These are phyloP conservation scores for Monascus ruber DNA, from an alignment of 2,329 filamentous ascomycete genomes.

Conservation along the genomic window DNA sequence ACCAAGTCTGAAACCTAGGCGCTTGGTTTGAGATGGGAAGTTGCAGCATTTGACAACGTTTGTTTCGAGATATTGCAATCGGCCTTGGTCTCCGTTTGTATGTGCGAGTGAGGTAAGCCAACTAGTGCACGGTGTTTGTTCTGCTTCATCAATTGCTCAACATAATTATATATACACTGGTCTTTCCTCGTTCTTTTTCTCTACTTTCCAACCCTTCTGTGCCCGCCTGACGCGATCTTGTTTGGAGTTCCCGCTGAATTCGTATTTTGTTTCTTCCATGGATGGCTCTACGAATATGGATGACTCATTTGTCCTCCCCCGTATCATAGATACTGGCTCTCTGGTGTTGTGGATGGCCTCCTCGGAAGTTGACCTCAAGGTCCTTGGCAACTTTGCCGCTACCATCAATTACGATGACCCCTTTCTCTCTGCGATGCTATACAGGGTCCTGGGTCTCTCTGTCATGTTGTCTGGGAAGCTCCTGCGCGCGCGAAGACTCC, in stretches of 20 bases:
- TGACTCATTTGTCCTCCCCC: conserved; percentile 17
- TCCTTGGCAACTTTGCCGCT: conserved; percentile 78
- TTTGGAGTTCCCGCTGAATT: too few relatives aligned
- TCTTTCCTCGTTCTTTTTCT: too few relatives aligned
- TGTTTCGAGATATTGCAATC: conserved; percentile 8
- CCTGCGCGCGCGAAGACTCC: conserved; percentile 68
- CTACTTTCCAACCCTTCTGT: too few relatives aligned
- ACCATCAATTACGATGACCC: conserved; percentile 66
- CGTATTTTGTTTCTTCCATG: too few relatives aligned
- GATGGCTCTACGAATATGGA: conserved; percentile 9
- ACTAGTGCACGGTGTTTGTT: conserved; percentile 1
- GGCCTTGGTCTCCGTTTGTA: conserved; percentile 12
- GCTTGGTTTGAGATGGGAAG: conserved; percentile 19
- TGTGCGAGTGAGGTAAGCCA: conserved; percentile 22
- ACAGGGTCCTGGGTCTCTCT: conserved; percentile 82
- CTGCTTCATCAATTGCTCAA: conserved; percentile 5
- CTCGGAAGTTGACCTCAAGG: conserved; percentile 95
- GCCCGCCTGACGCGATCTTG: too few relatives aligned
- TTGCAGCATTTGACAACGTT: conserved; percentile 12
- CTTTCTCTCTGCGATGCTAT: conserved; percentile 63
- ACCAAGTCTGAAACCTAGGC: conserved; percentile 5
- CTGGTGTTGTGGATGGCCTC: conserved; percentile 64
- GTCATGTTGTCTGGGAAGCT: conserved; percentile 78
- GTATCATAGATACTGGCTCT: conserved; percentile 18
- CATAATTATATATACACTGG: too few relatives aligned